phyloP scores from a whole-genome alignment of 371 early-diverging fungal species.

The Rhizopus arrhizus region DNA sequence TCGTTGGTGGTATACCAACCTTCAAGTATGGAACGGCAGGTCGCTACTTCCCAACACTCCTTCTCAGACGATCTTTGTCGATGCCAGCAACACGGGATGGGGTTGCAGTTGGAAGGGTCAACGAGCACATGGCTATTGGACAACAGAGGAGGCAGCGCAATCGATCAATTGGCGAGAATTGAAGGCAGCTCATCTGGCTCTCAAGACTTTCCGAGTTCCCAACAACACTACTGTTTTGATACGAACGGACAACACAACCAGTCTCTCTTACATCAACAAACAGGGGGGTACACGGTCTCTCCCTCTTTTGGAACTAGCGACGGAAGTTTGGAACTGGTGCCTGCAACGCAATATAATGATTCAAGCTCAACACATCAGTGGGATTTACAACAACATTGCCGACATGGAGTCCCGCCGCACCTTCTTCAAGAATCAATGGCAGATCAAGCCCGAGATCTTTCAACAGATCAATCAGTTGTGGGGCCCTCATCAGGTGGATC shows the following conservation, averaged over 20 bases:
- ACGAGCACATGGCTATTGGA: conserved; percentile 8
- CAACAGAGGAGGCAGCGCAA: conserved; percentile 5
- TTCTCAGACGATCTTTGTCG: conserved; percentile 5
- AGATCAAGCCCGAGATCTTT: conserved; percentile 4
- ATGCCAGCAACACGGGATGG: conserved; percentile 6
- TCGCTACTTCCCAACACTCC: conserved; percentile 13
- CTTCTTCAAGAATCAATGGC: conserved; percentile 21
- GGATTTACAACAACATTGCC: conserved; percentile 3
- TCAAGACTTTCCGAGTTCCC: conserved; percentile 2
- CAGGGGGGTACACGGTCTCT: conserved; percentile 10
- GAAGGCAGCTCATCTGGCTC: conserved; percentile 9
- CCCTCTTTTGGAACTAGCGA: conserved; percentile 7
- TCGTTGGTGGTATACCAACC: conserved; percentile 11
- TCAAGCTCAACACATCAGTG: conserved; percentile 9
- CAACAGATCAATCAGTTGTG: conserved; percentile 4
- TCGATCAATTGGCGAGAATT: conserved; percentile 36
- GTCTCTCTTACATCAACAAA: conserved; percentile 11
- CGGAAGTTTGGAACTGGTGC: conserved; percentile 11
- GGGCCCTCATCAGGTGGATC: conserved; percentile 24
- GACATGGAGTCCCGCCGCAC: conserved; percentile 21
- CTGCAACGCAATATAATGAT: background rate
- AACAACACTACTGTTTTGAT: conserved; percentile 7
- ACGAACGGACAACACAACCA: conserved; percentile 10
- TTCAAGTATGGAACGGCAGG: conserved; percentile 17
- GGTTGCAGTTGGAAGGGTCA: conserved; percentile 5